A percentile compares a stretch with the other conserved stretches of the same genome.
These are phyloP conservation scores for Maudiozyma humilis DNA, from an alignment of 1,139 yeast species.

Conservation along the genomic window DNA sequence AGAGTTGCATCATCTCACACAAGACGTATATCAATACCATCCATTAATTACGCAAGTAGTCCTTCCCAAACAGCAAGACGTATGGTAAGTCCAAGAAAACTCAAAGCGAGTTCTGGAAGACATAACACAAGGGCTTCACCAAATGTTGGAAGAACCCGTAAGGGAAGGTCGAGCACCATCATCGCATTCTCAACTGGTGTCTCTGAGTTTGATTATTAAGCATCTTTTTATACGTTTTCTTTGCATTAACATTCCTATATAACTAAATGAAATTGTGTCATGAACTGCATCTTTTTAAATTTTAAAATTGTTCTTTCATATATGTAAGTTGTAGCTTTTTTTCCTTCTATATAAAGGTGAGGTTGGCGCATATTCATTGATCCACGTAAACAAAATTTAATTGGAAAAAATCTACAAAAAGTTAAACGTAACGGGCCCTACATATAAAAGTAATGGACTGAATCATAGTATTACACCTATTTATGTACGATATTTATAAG, in stretches of 20 bases:
- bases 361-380: neutral
- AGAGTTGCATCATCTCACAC: neutral
- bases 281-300: neutral
- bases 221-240: neutral
- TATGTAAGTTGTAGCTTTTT: neutral
- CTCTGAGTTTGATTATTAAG: neutral
- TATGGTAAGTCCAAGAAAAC: neutral
- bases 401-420: neutral
- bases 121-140: neutral
- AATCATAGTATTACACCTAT: neutral
- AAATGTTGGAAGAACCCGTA: neutral
- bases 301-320: neutral
- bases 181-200: neutral
- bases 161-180: constrained; percentile 4
- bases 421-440: neutral
- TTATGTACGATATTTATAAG: constrained; percentile 15
- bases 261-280: neutral
- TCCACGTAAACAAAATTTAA: neutral
- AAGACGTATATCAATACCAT: constrained; percentile 1
- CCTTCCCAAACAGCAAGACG: neutral
- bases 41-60: neutral
- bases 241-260: neutral
- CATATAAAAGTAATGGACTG: no score
- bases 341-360: neutral
- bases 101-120: neutral